Percentiles rank a stretch among this genome's conserved stretches.
Conservation (phyloP, 306 rosid genomes). For the Cajanus cajan region DNA sequence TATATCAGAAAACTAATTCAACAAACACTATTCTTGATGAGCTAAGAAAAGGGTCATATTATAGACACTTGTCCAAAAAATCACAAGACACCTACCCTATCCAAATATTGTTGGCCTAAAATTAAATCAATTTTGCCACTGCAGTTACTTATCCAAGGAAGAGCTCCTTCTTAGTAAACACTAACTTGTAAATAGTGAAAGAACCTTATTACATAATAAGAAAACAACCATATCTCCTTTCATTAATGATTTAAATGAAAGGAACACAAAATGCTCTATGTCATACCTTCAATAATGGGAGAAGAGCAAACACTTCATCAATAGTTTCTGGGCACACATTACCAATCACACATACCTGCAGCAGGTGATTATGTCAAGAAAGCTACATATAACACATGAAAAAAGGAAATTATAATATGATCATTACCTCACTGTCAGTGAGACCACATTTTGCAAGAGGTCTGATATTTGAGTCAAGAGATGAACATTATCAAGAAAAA, state of each 20-base stretch:
- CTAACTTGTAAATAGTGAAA: not conserved
- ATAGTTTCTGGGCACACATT: constrained; percentile 71
- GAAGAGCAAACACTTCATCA: constrained; percentile 81
- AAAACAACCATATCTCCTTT: not conserved
- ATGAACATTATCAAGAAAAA: constrained; percentile 32
- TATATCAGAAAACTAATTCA: too few relatives aligned
- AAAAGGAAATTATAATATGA: constrained; percentile 31
- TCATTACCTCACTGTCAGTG: constrained; percentile 69
- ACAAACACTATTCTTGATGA: too few relatives aligned
- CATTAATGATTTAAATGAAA: not conserved
- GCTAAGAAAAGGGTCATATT: too few relatives aligned
- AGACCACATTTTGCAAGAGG: constrained; percentile 56
- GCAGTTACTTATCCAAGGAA: not conserved
- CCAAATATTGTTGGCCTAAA: constrained; percentile 2
- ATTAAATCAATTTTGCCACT: not conserved
- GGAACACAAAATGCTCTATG: constrained; percentile 9
- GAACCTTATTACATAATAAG: not conserved
- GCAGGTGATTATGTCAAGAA: constrained; percentile 31
- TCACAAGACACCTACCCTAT: not conserved
- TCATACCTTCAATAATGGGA: constrained; percentile 81
- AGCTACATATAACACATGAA: constrained; percentile 7
- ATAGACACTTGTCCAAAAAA: too few relatives aligned
- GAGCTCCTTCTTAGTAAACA: not conserved
- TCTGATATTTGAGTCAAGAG: constrained; percentile 66
- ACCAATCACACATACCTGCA: constrained; percentile 81